phyloP scores from a whole-genome alignment of 75 land plant species.

The Sequoia sempervirens region DNA sequence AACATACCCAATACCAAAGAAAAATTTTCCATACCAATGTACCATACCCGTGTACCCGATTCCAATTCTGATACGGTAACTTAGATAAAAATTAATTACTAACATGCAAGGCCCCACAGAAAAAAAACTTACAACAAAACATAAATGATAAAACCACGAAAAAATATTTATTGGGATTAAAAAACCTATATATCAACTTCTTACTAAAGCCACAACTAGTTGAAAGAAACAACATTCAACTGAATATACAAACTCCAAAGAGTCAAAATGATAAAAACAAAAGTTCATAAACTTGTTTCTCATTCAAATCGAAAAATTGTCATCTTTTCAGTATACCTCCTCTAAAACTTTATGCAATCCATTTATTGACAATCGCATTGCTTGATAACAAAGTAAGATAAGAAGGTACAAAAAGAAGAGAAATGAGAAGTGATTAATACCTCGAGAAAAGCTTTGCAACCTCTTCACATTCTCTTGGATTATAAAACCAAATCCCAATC shows the following conservation, averaged over 20 bases:
- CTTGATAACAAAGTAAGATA: neutral
- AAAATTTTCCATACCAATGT: too few species aligned
- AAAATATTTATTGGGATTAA: neutral
- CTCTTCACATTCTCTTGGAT: slow-evolving; percentile 47
- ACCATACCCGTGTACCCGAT: too few species aligned
- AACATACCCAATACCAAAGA: too few species aligned
- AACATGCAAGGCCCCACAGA: neutral
- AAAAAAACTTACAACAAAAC: neutral
- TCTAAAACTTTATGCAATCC: neutral
- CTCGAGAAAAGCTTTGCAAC: slow-evolving; percentile 47
- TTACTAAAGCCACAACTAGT: neutral
- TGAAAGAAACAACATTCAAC: neutral
- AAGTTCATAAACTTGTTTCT: neutral
- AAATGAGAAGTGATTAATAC: slow-evolving; percentile 15
- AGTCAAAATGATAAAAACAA: neutral
- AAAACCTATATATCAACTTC: neutral
- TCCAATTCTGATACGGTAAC: too few species aligned
- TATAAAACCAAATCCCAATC: slow-evolving; percentile 55
- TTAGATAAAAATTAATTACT: neutral
- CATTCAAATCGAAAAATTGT: neutral
- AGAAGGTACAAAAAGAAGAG: neutral
- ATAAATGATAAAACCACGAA: neutral
- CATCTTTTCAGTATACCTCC: neutral
- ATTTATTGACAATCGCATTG: neutral
- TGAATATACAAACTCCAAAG: neutral